phyloP scores from a whole-genome alignment of 176 grass and related monocot genomes.

The Themeda triandra region DNA sequence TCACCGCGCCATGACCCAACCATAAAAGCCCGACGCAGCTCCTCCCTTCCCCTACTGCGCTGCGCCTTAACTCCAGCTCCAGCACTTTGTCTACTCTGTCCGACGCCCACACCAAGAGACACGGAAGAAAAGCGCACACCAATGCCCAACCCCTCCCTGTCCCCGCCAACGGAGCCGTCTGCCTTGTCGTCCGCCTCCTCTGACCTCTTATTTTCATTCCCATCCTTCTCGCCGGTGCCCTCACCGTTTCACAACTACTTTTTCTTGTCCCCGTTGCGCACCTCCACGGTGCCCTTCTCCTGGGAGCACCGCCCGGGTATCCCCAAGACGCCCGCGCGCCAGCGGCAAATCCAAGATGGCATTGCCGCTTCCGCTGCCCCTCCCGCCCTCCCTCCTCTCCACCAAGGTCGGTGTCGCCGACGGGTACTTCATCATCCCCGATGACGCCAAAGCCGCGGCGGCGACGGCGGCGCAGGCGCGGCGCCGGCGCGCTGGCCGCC shows the following conservation, averaged over 20 bases:
- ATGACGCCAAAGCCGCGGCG: neutral
- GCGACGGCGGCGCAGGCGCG: neutral
- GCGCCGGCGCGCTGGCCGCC: conserved; percentile 24
- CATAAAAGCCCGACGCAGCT: conserved; percentile 10
- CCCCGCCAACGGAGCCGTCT: too few relatives aligned
- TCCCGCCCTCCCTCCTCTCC: conserved; percentile 48
- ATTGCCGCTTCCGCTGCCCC: too few relatives aligned
- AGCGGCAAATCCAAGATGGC: conserved; percentile 23
- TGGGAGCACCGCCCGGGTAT: neutral
- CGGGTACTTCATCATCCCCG: conserved; percentile 7
- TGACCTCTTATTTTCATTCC: conserved; percentile 6
- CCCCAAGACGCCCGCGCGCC: too few relatives aligned
- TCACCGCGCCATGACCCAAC: conserved; percentile 24
- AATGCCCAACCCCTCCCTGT: too few relatives aligned
- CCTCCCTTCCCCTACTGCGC: too few relatives aligned
- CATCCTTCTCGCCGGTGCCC: neutral
- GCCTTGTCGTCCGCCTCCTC: too few relatives aligned
- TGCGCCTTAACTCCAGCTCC: too few relatives aligned
- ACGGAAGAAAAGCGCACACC: too few relatives aligned
- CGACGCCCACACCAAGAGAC: too few relatives aligned
- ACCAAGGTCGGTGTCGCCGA: conserved; percentile 14
- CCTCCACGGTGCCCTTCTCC: conserved; percentile 47
- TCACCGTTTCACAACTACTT: conserved; percentile 34
- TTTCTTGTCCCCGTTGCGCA: conserved; percentile 37
- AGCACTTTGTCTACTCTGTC: too few relatives aligned